Evolutionary conservation across 495 filamentous ascomycete genomes (phyloP).

Genomic region (Hypoxylon perforatum): DNA sequence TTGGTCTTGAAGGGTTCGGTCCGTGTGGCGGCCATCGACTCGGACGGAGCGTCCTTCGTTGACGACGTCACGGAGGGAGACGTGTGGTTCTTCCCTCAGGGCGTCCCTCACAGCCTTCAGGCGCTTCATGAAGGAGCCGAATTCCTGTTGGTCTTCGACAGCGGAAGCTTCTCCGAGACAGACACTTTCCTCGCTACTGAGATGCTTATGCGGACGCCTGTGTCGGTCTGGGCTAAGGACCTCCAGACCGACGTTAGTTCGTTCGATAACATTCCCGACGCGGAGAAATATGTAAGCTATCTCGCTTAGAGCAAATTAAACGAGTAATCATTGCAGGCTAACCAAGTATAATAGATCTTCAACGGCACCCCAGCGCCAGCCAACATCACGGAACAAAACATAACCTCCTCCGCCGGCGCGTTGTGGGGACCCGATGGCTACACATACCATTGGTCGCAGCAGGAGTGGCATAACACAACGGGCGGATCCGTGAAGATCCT

Average conservation of each 20-base stretch:
- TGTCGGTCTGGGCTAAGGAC: constrained; percentile 72
- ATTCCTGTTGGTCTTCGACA: constrained; percentile 77
- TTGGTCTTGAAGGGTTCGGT: constrained; percentile 73
- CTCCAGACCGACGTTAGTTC: constrained; percentile 64
- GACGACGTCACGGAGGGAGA: constrained; percentile 75
- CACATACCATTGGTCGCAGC: constrained; percentile 75
- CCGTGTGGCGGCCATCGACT: constrained; percentile 69
- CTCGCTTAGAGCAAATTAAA: not conserved
- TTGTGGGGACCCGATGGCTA: constrained; percentile 65
- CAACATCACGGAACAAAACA: constrained; percentile 70
- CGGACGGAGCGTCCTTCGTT: constrained; percentile 70
- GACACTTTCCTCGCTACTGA: constrained; percentile 75
- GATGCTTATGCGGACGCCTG: constrained; percentile 70
- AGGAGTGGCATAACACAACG: constrained; percentile 65
- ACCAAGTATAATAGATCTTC: constrained; percentile 65
- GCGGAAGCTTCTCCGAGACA: constrained; percentile 75
- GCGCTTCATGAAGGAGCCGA: constrained; percentile 72
- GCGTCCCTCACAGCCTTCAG: constrained; percentile 75
- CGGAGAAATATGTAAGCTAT: constrained; percentile 63
- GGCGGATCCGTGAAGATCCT: constrained; percentile 76
- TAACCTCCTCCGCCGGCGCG: constrained; percentile 67
- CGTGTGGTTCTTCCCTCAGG: constrained; percentile 76
- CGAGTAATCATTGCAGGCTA: too few relatives aligned
- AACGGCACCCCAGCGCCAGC: constrained; percentile 69
- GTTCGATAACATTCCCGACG: constrained; percentile 68